Evolutionary conservation across 768 basidiomycete genomes (phyloP).

Genomic region (Leccinum sublutescens): DNA sequence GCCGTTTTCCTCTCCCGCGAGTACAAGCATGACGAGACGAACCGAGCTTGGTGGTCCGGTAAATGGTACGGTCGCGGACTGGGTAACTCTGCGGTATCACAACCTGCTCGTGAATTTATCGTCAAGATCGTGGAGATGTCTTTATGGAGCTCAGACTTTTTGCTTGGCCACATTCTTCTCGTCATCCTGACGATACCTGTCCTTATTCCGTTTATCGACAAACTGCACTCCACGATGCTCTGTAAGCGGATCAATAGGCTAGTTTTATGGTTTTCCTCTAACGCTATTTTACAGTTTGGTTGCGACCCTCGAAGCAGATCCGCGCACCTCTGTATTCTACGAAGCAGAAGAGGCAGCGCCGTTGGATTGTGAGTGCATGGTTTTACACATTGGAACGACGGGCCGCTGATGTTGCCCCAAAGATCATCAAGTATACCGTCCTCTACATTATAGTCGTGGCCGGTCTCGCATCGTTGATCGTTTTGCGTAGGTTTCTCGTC

Average conservation of each 20-base stretch:
- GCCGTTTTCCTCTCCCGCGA: conserved; percentile 93
- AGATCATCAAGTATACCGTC: conserved; percentile 83
- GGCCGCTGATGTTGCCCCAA: conserved; percentile 4
- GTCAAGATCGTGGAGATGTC: conserved; percentile 99
- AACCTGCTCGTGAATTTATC: conserved; percentile 94
- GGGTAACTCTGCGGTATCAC: conserved; percentile 88
- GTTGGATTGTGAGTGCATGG: conserved; percentile 72
- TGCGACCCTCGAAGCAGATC: conserved; percentile 92
- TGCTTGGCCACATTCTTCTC: conserved; percentile 80
- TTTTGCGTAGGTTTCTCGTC: conserved; percentile 60
- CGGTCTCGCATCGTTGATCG: conserved; percentile 76
- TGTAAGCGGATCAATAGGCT: conserved; percentile 50
- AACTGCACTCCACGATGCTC: conserved; percentile 88
- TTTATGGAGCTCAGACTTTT: conserved; percentile 93
- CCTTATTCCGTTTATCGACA: conserved; percentile 85
- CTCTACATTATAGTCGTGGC: conserved; percentile 78
- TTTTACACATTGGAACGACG: background rate
- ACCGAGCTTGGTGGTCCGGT: conserved; percentile 99
- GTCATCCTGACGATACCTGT: conserved; percentile 84
- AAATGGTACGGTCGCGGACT: conserved; percentile 96
- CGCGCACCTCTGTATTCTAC: conserved; percentile 90
- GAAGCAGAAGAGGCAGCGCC: conserved; percentile 87
- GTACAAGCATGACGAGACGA: conserved; percentile 98
- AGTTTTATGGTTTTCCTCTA: background rate
- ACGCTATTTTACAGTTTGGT: conserved; percentile 66